phyloP scores from a whole-genome alignment of 2,329 filamentous ascomycete genomes.

The Fusarium domesticum region DNA sequence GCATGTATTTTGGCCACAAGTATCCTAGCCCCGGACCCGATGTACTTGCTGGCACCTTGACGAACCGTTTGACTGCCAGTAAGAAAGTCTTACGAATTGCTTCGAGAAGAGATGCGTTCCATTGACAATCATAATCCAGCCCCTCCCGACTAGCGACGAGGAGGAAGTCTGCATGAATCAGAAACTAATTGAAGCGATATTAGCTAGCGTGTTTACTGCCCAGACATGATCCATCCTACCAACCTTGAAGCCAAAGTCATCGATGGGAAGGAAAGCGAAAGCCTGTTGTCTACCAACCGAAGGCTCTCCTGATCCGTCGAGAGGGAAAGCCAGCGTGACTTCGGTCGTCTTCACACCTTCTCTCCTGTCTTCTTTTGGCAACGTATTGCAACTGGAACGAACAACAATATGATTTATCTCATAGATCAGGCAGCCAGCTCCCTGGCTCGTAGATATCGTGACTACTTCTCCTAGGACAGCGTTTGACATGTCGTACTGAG shows the following conservation, averaged over 20 bases:
- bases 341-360: conserved; percentile 1
- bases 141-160: conserved; percentile 25
- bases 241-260: conserved; percentile 15
- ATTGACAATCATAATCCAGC: conserved; percentile 15
- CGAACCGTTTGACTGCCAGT: conserved; percentile 1
- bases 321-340: conserved; percentile 4
- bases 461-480: background rate
- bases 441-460: background rate
- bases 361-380: background rate
- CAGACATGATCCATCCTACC: background rate
- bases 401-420: background rate
- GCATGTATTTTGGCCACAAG: conserved; percentile 2
- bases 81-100: background rate
- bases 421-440: background rate
- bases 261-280: conserved; percentile 28
- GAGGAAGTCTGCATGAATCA: conserved; percentile 29
- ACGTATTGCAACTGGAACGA: background rate
- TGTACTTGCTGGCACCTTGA: background rate
- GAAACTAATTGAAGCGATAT: conserved; percentile 14
- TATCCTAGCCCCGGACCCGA: background rate
- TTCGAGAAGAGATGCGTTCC: conserved; percentile 18
- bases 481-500: background rate
- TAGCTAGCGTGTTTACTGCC: background rate
- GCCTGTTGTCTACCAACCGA: conserved; percentile 12
- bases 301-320: background rate